Evolutionary conservation across 495 filamentous ascomycete species (phyloP), one percentile per base, ranked within the genome.

Genomic region (Terfezia boudieri): DNA sequence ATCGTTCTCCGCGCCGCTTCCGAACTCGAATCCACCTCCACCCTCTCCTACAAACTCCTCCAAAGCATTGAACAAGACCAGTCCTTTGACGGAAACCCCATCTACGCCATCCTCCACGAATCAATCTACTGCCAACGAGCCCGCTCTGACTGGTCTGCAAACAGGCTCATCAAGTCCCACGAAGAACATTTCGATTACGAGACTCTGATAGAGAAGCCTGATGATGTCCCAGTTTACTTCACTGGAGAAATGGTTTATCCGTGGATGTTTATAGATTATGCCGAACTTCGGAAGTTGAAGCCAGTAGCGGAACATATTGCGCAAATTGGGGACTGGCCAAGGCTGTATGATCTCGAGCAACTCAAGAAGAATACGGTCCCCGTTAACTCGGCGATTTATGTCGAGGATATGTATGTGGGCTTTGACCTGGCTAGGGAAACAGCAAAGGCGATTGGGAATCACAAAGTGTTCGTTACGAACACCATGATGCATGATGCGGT

Each of bases 351-450:
- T 61, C 72, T 78, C 56, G 72, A 71, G 9, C 78, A 84, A 61
- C 72, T 94, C 17, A 73, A 72, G 7, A 71, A 75, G 58, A 95
- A 95, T 61, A 71, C 81, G 56, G 86, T 95, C 0, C 88, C 90
- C 0, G 83, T 95, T 0, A 95, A 92, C 59, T 80, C 85, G 7
- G 84, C 83, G 0, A 79, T 74, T n/a, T 96, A 80, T 56, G 62
- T 85, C 0, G 84, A 95, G 55, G 89, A 96, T 66, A 94, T 96
- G 87, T 95, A 93, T 60, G 89, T 96, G 36, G 80, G 89, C 58
- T 83, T 74, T 58, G 79, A 80, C 23, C 66, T 86, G 9, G 76
- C 83, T 0, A 69, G 76, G 55, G 80, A 78, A 58, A 90, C 88
- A 26, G 86, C 84, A 11, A 66, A 69, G 35, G 77, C 77, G 68